Percentiles rank a stretch among this genome's conserved stretches.
Conservation (phyloP, 169 alveolate species). For the Neospora caninum region DNA sequence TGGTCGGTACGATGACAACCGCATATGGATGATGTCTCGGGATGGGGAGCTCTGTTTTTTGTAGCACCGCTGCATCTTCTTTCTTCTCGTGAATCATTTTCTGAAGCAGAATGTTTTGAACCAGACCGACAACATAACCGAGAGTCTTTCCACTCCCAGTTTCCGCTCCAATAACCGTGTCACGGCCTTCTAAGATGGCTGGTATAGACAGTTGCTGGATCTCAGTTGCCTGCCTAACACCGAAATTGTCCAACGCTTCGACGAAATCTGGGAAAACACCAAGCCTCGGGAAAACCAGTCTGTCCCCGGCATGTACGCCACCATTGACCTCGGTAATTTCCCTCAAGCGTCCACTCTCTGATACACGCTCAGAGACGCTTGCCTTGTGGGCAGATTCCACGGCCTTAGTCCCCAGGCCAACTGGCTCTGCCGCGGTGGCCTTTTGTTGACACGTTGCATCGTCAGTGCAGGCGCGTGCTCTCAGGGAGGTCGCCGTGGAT, state of each 20-base stretch:
- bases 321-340: too few species aligned
- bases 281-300: neutral
- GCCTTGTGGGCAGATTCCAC: too few species aligned
- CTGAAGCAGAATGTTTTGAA: slow-evolving; percentile 3
- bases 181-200: slow-evolving; percentile 23
- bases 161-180: slow-evolving; percentile 37
- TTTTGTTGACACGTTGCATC: neutral
- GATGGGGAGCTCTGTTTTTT: neutral
- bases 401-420: neutral
- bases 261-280: slow-evolving; percentile 22
- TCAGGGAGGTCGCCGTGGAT: neutral
- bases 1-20: slow-evolving; percentile 24
- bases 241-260: neutral
- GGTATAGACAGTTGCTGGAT: slow-evolving; percentile 32
- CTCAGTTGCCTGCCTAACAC: neutral
- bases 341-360: too few species aligned
- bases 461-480: neutral
- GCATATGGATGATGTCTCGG: slow-evolving; percentile 47
- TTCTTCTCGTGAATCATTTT: slow-evolving; percentile 22
- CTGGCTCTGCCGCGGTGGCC: neutral
- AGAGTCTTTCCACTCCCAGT: slow-evolving; percentile 49
- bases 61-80: slow-evolving; percentile 36
- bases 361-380: too few species aligned
- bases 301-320: neutral
- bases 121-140: neutral